Evolutionary conservation across 805 yeast genomes (phyloP).

Genomic region (Candida qinlingensis): DNA sequence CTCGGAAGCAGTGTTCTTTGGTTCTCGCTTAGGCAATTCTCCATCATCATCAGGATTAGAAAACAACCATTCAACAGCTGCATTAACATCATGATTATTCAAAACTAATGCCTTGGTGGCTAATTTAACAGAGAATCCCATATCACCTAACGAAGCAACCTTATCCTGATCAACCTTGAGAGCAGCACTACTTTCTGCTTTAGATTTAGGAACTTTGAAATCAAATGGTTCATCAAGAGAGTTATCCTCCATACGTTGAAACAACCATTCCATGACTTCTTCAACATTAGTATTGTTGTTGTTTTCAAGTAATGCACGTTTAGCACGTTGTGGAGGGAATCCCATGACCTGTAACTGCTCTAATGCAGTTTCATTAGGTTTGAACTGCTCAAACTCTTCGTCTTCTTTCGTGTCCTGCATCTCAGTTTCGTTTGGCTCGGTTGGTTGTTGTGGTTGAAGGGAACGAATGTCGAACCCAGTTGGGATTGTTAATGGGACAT

Average conservation of each 20-base stretch:
- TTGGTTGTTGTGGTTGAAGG: constrained; percentile 34
- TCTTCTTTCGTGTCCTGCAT: constrained; percentile 22
- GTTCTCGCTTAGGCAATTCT: constrained; percentile 29
- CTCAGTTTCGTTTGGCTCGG: constrained; percentile 35
- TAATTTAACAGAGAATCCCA: constrained; percentile 73
- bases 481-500: constrained; percentile 60
- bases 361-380: constrained; percentile 52
- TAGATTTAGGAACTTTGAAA: constrained; percentile 5
- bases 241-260: constrained; percentile 82
- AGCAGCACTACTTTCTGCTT: constrained; percentile 6
- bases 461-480: constrained; percentile 43
- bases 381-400: constrained; percentile 31
- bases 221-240: constrained; percentile 53
- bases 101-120: constrained; percentile 69
- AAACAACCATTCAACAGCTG: constrained; percentile 90
- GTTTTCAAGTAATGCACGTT: constrained; percentile 65
- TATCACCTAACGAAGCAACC: constrained; percentile 45
- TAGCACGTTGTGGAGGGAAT: constrained; percentile 63
- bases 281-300: constrained; percentile 58
- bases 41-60: constrained; percentile 77
- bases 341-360: constrained; percentile 73
- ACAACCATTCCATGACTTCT: constrained; percentile 84
- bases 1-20: background rate
- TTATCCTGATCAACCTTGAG: constrained; percentile 30
- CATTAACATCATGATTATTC: constrained; percentile 57